phyloP scores from a whole-genome alignment of 148 eudicot species.

The Dianthus caryophyllus region DNA sequence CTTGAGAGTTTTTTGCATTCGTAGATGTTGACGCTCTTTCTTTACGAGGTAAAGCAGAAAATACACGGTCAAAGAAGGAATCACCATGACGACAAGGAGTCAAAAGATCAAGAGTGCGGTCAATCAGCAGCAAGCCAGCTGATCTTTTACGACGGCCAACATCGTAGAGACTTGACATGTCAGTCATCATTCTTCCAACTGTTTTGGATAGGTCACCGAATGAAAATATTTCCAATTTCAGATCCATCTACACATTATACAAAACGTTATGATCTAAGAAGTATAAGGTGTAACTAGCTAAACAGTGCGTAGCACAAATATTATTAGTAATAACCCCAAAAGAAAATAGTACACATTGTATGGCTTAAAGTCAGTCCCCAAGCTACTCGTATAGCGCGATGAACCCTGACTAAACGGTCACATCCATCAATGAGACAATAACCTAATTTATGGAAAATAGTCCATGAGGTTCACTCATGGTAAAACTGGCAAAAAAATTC shows the following conservation, averaged over 20 bases:
- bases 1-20: conserved; percentile 43
- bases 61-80: conserved; percentile 79
- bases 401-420: neutral
- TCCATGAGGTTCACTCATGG: no score
- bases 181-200: conserved; percentile 83
- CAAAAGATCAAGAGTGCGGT: conserved; percentile 93
- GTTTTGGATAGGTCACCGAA: conserved; percentile 84
- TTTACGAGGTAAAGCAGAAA: conserved; percentile 69
- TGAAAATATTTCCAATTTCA: conserved; percentile 90
- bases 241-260: conserved; percentile 79
- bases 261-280: neutral
- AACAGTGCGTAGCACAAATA: neutral
- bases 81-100: conserved; percentile 92
- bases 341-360: neutral
- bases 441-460: no score
- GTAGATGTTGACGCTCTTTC: conserved; percentile 32
- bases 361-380: neutral
- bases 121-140: conserved; percentile 79
- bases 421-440: neutral
- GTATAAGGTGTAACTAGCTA: neutral
- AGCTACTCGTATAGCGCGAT: neutral
- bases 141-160: conserved; percentile 94
- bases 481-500: no score
- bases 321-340: neutral
- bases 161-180: conserved; percentile 99